Conservation (phyloP, 345 rosid species). For the Rhodamnia argentea region DNA sequence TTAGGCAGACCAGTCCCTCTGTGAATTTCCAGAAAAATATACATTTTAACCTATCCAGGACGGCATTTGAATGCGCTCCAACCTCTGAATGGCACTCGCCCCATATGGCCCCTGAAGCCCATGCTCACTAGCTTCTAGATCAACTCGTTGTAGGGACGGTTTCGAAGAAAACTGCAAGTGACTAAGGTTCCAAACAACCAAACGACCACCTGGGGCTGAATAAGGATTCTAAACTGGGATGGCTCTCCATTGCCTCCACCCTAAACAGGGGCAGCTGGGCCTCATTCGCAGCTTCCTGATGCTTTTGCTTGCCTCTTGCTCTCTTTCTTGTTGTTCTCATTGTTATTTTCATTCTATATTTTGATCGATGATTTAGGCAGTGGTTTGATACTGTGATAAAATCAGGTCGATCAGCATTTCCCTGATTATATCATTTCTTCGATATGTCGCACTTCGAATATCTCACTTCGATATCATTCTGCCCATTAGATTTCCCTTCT, state of each 20-base stretch:
- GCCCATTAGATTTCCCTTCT: not conserved
- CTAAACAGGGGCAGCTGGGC: not conserved
- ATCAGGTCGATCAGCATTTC: not conserved
- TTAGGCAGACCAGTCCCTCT: constrained; percentile 58
- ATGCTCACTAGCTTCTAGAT: constrained; percentile 73
- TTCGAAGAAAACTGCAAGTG: constrained; percentile 38
- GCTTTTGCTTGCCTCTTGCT: not conserved
- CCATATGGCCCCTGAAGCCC: constrained; percentile 76
- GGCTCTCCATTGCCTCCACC: not conserved
- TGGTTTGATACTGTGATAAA: not conserved
- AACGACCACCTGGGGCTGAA: not conserved
- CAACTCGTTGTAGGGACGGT: constrained; percentile 54
- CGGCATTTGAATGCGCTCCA: constrained; percentile 77
- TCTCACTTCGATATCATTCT: not conserved
- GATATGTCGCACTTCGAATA: not conserved
- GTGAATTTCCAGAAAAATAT: constrained; percentile 50
- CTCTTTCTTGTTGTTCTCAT: not conserved
- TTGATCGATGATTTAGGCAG: not conserved
- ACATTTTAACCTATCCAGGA: constrained; percentile 61
- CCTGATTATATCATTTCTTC: not conserved
- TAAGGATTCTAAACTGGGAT: too few relatives aligned
- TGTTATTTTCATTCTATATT: not conserved
- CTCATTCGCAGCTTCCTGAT: not conserved
- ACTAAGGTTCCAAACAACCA: constrained; percentile 15
- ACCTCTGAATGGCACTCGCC: constrained; percentile 52